phyloP scores from a whole-genome alignment of 257 asterid genomes.

The Petrea volubilis region DNA sequence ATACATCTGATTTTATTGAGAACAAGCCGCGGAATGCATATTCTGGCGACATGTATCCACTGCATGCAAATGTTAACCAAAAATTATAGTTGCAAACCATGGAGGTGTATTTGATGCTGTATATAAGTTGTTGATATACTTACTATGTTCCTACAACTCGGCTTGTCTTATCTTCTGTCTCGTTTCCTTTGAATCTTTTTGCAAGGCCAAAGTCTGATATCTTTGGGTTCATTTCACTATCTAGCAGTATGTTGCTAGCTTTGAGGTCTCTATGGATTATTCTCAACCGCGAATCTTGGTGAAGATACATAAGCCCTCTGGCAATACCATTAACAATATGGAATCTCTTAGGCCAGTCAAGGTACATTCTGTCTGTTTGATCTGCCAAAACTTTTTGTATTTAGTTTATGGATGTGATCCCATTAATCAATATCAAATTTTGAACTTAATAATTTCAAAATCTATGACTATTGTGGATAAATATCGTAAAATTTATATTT shows the following conservation, averaged over 20 bases:
- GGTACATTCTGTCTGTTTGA: constrained; percentile 19
- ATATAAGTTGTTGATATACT: not conserved
- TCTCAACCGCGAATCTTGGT: constrained; percentile 53
- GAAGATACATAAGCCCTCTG: constrained; percentile 56
- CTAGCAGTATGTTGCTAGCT: constrained; percentile 56
- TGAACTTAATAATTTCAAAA: too few relatives aligned
- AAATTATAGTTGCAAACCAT: too few relatives aligned
- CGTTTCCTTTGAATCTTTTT: constrained; percentile 40
- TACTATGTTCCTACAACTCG: constrained; percentile 61
- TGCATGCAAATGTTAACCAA: too few relatives aligned
- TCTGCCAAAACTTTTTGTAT: constrained; percentile 23
- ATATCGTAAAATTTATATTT: too few relatives aligned
- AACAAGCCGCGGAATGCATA: too few relatives aligned
- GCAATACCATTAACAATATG: constrained; percentile 45
- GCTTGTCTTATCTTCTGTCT: constrained; percentile 43
- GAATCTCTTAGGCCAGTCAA: constrained; percentile 55
- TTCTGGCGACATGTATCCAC: too few relatives aligned
- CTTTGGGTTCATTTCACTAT: constrained; percentile 47
- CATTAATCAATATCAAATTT: too few relatives aligned
- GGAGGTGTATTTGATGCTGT: not conserved
- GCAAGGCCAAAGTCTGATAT: constrained; percentile 58
- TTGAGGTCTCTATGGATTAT: constrained; percentile 55
- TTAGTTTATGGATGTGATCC: not conserved
- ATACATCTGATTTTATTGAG: too few relatives aligned
- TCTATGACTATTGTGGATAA: too few relatives aligned